Evolutionary conservation across 1,284 basidiomycete species (phyloP), one percentile per base, ranked within the genome.

Genomic region (Marasmius oreades): DNA sequence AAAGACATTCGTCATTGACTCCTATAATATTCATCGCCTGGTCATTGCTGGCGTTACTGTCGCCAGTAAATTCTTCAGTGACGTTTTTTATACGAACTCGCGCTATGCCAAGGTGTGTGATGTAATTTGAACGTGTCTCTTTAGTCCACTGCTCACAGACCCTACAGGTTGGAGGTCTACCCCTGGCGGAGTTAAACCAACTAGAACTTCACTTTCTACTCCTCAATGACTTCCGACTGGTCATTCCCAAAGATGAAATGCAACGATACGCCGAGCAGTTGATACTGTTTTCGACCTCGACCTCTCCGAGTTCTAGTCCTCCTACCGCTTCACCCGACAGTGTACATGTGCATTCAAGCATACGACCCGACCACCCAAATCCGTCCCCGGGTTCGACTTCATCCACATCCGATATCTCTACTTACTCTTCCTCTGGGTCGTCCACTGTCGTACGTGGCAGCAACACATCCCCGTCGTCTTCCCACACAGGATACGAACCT

Each of bases 81-180:
- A 99, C 70, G 95, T 99, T 10, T 99, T 99, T 68, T 98, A 99
- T 74, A 98, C 96, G n/a, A 99, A 99, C 68, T 98, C 95, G 28
- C 82, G 96, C 36, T 99, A 99, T 70, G 96, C 96, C 57, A 99
- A 98, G 84, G 95, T 95, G 60, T 53, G 86, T 77, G 28, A n/a
- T 31, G 28, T 31, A 10, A 31, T 10, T 31, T 10, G 10, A 31
- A 5, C 28, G 28, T 31, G 28, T 31, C 28, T 10, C 28, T 31
- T 31, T 4, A 31, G 5, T 31, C 28, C 28, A 31, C 28, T 31
- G 10, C 28, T 10, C 5, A 31, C 28, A 31, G 4, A 5, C 45
- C 47, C 28, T 58, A 28, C 62, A 94, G 92, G 93, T 96, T 61
- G 96, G 96, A 55, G 96, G 96, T 23, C 81, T 99, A 1, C 96